phyloP scores from a whole-genome alignment of 2,329 filamentous ascomycete species.

The Gnomoniopsis sp. region DNA sequence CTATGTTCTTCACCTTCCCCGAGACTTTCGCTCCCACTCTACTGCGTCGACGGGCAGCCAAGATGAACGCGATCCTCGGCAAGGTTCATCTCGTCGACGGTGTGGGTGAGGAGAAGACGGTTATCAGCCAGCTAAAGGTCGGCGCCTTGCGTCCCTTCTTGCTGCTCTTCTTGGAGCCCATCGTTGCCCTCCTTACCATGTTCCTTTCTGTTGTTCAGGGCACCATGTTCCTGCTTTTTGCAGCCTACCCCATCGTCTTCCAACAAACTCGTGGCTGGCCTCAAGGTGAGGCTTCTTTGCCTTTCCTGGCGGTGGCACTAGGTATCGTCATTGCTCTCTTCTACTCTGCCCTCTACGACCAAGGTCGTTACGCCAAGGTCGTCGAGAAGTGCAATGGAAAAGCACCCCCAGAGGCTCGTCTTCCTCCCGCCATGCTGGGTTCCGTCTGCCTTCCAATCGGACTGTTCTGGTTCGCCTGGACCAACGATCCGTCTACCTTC shows the following conservation, averaged over 20 bases:
- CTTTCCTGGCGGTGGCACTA: slow-evolving; percentile 54
- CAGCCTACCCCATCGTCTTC: slow-evolving; percentile 48
- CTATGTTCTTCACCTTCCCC: slow-evolving; percentile 48
- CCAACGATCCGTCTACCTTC: slow-evolving; percentile 35
- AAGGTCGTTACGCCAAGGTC: slow-evolving; percentile 37
- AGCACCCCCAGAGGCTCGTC: slow-evolving; percentile 54
- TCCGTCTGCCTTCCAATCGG: slow-evolving; percentile 50
- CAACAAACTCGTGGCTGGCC: slow-evolving; percentile 46
- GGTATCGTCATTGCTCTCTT: slow-evolving; percentile 52
- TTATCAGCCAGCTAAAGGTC: slow-evolving; percentile 50
- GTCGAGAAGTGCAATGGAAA: slow-evolving; percentile 49
- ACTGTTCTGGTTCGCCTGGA: slow-evolving; percentile 58
- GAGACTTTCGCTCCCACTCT: slow-evolving; percentile 61
- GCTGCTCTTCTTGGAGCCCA: slow-evolving; percentile 54
- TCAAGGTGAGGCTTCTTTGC: slow-evolving; percentile 45
- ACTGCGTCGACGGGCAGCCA: slow-evolving; percentile 49
- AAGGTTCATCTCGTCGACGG: slow-evolving; percentile 24
- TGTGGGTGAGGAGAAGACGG: slow-evolving; percentile 29
- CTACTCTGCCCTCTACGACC: slow-evolving; percentile 37
- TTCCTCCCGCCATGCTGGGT: slow-evolving; percentile 54
- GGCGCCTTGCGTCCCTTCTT: slow-evolving; percentile 24
- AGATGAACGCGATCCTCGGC: slow-evolving; percentile 45
- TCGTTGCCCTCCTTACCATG: slow-evolving; percentile 51
- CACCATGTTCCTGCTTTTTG: slow-evolving; percentile 40
- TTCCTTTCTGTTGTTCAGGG: slow-evolving; percentile 44